These are phyloP conservation scores for Botryotinia narcissicola DNA, from an alignment of 2,329 filamentous ascomycete species.

Conservation along the genomic window DNA sequence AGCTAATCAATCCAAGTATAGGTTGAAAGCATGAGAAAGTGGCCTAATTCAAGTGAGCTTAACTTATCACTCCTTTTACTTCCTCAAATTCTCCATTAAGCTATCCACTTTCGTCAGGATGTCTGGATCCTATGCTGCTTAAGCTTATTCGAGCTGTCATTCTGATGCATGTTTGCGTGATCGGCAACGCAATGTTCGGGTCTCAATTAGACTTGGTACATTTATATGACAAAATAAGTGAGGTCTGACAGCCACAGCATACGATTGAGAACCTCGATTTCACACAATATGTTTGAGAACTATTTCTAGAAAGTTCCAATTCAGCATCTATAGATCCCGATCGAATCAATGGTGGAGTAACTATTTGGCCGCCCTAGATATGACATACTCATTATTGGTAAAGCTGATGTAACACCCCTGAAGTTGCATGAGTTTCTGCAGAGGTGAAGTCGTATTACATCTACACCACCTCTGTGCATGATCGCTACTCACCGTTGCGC, in stretches of 20 bases:
- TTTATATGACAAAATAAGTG: background rate
- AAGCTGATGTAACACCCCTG: conserved; percentile 19
- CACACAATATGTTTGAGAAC: background rate
- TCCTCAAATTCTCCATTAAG: background rate
- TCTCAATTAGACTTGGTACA: background rate
- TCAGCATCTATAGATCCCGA: background rate
- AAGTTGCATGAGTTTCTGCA: conserved; percentile 7
- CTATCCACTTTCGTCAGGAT: background rate
- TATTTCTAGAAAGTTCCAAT: background rate
- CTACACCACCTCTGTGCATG: conserved; percentile 2
- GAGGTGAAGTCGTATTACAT: background rate
- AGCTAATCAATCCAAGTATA: background rate
- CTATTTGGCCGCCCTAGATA: background rate
- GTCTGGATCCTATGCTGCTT: background rate
- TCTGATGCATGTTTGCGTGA: background rate
- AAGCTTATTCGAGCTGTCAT: background rate
- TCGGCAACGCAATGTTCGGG: background rate
- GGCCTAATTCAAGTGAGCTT: background rate
- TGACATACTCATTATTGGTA: conserved; percentile 3
- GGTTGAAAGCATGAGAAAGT: background rate
- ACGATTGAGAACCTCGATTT: background rate
- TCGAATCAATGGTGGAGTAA: background rate
- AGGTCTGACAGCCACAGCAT: background rate
- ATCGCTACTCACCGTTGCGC: background rate
- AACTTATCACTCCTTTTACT: background rate